These are phyloP conservation scores for Boeremia exigua DNA, from an alignment of 2,329 filamentous ascomycete genomes.

Conservation along the genomic window DNA sequence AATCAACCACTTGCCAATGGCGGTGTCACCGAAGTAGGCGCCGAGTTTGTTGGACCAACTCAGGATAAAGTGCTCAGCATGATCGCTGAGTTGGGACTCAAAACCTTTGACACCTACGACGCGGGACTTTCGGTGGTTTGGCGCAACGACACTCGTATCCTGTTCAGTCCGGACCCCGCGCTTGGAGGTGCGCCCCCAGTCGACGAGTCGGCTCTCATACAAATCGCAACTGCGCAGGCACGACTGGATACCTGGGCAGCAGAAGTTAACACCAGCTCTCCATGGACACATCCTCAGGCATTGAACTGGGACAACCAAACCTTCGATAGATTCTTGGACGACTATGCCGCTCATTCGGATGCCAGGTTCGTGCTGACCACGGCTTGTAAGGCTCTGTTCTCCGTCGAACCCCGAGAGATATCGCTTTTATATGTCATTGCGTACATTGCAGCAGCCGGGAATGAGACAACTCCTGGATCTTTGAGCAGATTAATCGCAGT, in stretches of 20 bases:
- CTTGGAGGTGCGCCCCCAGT: slow-evolving; percentile 24
- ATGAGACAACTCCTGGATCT: slow-evolving; percentile 23
- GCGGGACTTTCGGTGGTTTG: slow-evolving; percentile 24
- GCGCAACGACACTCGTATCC: slow-evolving; percentile 16
- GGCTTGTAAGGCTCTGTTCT: slow-evolving; percentile 21
- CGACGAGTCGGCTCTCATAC: slow-evolving; percentile 11
- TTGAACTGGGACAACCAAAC: slow-evolving; percentile 23
- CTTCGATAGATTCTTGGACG: slow-evolving; percentile 17
- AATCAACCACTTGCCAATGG: slow-evolving; percentile 27
- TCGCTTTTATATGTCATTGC: slow-evolving; percentile 26
- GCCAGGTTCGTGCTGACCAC: slow-evolving; percentile 18
- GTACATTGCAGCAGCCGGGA: slow-evolving; percentile 29
- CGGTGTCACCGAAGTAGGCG: slow-evolving; percentile 29
- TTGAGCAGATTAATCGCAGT: slow-evolving; percentile 20
- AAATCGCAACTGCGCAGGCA: slow-evolving; percentile 17
- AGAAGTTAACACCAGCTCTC: slow-evolving; percentile 22
- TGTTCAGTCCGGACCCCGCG: slow-evolving; percentile 18
- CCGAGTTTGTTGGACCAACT: slow-evolving; percentile 33
- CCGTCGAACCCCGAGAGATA: slow-evolving; percentile 20
- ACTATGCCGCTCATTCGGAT: slow-evolving; percentile 11
- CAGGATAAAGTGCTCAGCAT: slow-evolving; percentile 25
- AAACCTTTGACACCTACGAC: slow-evolving; percentile 25
- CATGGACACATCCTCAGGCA: slow-evolving; percentile 23
- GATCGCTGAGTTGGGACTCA: slow-evolving; percentile 26
- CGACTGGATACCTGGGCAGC: slow-evolving; percentile 27